Percentiles rank a stretch among this genome's conserved stretches.
These are phyloP conservation scores for Pichia exigua DNA, from an alignment of 805 yeast genomes.

Conservation along the genomic window DNA sequence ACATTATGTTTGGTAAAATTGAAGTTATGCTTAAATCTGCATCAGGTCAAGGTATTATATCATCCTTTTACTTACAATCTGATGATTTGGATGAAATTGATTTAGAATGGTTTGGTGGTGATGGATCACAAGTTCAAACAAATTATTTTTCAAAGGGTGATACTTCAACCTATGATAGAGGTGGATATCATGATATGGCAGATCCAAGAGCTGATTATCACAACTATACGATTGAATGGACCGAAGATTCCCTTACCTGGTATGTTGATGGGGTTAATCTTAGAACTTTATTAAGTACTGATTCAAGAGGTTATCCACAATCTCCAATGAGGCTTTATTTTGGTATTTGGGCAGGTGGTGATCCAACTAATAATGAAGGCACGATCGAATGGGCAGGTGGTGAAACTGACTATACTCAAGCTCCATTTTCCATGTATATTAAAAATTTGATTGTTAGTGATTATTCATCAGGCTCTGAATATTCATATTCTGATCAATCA, in stretches of 20 bases:
- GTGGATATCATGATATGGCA: constrained; percentile 54
- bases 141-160: constrained; percentile 79
- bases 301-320: constrained; percentile 76
- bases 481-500: constrained; percentile 44
- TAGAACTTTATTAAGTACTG: constrained; percentile 49
- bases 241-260: constrained; percentile 57
- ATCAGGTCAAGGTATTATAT: constrained; percentile 68
- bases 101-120: constrained; percentile 81
- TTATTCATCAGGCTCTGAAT: constrained; percentile 57
- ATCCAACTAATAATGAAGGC: constrained; percentile 52
- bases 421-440: constrained; percentile 64
- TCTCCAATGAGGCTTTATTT: constrained; percentile 64
- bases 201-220: constrained; percentile 55
- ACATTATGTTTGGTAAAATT: constrained; percentile 83
- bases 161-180: constrained; percentile 72
- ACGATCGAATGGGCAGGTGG: constrained; percentile 86
- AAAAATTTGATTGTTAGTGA: constrained; percentile 55
- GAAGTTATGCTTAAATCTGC: constrained; percentile 70
- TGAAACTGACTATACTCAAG: constrained; percentile 50
- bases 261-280: constrained; percentile 61
- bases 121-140: constrained; percentile 63
- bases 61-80: constrained; percentile 70
- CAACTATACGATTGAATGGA: constrained; percentile 84
- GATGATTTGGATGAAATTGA: constrained; percentile 91
- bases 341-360: constrained; percentile 85